Evolutionary conservation across 2,329 filamentous ascomycete species (phyloP).

Genomic region (Epichloe aotearoae): DNA sequence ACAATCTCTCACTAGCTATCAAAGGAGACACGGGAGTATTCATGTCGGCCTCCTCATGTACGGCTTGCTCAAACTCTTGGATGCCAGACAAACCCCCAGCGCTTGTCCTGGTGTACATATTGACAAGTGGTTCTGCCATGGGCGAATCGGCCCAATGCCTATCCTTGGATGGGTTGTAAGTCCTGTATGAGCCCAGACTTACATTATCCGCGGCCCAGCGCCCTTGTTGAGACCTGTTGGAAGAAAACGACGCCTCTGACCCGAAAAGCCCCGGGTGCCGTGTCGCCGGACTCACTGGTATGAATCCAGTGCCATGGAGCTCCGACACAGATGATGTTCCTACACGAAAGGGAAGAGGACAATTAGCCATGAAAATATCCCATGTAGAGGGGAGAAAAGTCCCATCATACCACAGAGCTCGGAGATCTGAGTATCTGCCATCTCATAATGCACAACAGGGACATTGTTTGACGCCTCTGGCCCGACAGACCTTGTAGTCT

Average conservation of each 20-base stretch:
- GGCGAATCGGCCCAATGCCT: background rate
- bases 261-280: background rate
- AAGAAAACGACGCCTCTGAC: background rate
- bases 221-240: background rate
- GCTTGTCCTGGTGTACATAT: background rate
- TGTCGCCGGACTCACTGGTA: background rate
- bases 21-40: conserved; percentile 2
- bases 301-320: conserved; percentile 26
- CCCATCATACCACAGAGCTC: conserved; percentile 31
- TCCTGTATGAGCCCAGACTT: background rate
- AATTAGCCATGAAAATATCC: background rate
- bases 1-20: background rate
- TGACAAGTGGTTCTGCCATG: background rate
- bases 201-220: background rate
- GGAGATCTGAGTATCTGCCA: conserved; percentile 29
- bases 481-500: background rate
- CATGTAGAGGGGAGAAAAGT: background rate
- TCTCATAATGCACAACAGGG: conserved; percentile 19
- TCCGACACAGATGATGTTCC: conserved; percentile 33
- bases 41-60: conserved; percentile 2
- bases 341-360: conserved; percentile 6
- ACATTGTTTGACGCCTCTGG: background rate
- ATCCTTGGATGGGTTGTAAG: background rate
- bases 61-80: conserved; percentile 1
- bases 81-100: background rate